Percentiles rank a stretch among this genome's conserved stretches.
phyloP scores from a whole-genome alignment of 768 basidiomycete species.

The Podaxis pistillaris region DNA sequence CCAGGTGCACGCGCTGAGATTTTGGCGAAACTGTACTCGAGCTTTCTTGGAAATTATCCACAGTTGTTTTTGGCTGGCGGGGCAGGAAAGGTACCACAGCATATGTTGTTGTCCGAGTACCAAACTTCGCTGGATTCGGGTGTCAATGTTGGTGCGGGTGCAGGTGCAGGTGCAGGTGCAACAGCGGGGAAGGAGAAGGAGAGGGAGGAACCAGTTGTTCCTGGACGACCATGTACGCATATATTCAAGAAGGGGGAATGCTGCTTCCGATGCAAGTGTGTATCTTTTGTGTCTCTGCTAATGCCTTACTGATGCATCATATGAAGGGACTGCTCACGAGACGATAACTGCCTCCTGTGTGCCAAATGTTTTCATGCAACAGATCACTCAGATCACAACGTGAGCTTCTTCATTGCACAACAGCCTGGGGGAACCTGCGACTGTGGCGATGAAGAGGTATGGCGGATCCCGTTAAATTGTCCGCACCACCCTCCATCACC shows the following conservation, averaged over 20 bases:
- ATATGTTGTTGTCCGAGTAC: conserved; percentile 66
- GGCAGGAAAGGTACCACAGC: conserved; percentile 59
- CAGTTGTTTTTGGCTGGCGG: conserved; percentile 71
- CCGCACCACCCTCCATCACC: conserved; percentile 68
- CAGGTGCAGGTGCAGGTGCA: no score
- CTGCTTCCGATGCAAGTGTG: conserved; percentile 93
- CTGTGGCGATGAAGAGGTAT: conserved; percentile 92
- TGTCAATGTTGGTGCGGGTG: conserved; percentile 16
- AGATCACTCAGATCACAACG: conserved; percentile 82
- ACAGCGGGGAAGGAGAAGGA: conserved; percentile 52
- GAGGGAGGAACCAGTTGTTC: conserved; percentile 53
- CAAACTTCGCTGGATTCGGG: conserved; percentile 52
- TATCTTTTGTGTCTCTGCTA: conserved; percentile 14
- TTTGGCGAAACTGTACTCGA: conserved; percentile 73
- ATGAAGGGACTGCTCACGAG: conserved; percentile 83
- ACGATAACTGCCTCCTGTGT: conserved; percentile 90
- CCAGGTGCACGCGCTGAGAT: conserved; percentile 76
- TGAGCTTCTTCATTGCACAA: conserved; percentile 90
- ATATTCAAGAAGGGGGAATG: conserved; percentile 91
- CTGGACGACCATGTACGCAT: conserved; percentile 78
- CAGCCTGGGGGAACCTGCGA: conserved; percentile 95
- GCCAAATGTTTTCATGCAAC: conserved; percentile 86
- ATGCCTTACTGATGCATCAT: conserved; percentile 1
- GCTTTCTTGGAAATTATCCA: conserved; percentile 78
- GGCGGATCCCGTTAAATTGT: conserved; percentile 68